Evolutionary conservation across 495 filamentous ascomycete genomes (phyloP).

Genomic region (Sphaerosporella brunnea): DNA sequence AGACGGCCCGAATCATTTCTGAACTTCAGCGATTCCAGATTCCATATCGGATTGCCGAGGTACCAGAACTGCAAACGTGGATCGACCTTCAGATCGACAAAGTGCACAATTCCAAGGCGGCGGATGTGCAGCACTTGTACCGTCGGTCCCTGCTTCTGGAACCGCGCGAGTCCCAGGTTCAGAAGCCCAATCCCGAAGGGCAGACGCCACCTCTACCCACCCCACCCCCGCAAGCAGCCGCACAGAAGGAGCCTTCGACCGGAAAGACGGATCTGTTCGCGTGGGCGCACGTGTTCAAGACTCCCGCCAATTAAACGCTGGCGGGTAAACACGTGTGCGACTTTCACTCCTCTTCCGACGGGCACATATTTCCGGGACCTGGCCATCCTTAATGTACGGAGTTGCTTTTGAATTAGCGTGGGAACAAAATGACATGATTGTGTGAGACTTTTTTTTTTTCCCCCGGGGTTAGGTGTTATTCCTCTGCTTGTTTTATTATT

Average conservation of each 20-base stretch:
- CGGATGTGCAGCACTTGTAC: conserved; percentile 67
- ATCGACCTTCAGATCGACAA: conserved; percentile 68
- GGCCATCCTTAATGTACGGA: background rate
- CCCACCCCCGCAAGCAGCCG: conserved; percentile 9
- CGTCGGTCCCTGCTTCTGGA: conserved; percentile 78
- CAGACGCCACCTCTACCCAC: conserved; percentile 9
- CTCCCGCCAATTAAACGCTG: conserved; percentile 12
- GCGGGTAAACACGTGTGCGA: no score
- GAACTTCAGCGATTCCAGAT: conserved; percentile 95
- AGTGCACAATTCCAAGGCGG: conserved; percentile 60
- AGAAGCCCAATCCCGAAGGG: conserved; percentile 27
- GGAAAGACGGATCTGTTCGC: conserved; percentile 41
- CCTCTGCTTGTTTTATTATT: no score
- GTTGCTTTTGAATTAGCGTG: no score
- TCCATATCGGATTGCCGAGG: conserved; percentile 67
- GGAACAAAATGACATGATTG: no score
- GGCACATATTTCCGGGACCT: background rate
- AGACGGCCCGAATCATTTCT: conserved; percentile 85
- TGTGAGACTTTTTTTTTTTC: background rate
- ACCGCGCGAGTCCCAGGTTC: conserved; percentile 46
- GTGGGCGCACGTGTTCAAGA: conserved; percentile 36
- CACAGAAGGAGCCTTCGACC: conserved; percentile 21
- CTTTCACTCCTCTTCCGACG: no score
- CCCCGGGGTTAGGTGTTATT: background rate
- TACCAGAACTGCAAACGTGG: conserved; percentile 88